Evolutionary conservation across 129 eudicot species (phyloP).

Genomic region (Solidago caesia): DNA sequence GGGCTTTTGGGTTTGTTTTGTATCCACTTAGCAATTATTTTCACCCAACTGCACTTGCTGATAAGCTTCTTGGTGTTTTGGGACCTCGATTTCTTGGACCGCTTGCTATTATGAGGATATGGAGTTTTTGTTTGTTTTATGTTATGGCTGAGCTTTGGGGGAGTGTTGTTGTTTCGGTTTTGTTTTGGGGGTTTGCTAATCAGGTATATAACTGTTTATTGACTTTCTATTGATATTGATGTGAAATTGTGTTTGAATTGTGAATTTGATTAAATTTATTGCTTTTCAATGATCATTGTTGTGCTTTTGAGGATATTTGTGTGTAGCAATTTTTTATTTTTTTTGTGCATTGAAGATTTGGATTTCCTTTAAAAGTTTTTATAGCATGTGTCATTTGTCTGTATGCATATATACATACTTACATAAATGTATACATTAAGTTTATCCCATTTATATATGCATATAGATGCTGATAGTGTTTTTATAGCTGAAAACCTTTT

Average conservation of each 20-base stretch:
- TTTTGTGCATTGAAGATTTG: background rate
- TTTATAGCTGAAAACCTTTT: background rate
- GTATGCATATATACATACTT: background rate
- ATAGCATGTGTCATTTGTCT: conserved; percentile 11
- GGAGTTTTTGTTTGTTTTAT: conserved; percentile 98
- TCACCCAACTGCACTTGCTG: conserved; percentile 95
- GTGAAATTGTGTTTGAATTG: background rate
- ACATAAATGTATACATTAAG: no score
- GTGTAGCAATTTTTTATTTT: conserved; percentile 17
- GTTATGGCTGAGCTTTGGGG: conserved; percentile 99
- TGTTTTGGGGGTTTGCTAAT: conserved; percentile 99
- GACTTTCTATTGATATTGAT: conserved; percentile 5
- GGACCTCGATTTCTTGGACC: conserved; percentile 97
- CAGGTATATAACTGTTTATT: conserved; percentile 53
- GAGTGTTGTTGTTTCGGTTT: conserved; percentile 94
- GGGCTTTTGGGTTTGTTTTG: conserved; percentile 96
- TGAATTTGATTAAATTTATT: conserved; percentile 13
- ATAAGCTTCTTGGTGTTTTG: conserved; percentile 63
- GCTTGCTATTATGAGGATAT: conserved; percentile 90
- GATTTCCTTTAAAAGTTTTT: background rate
- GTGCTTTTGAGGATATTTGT: conserved; percentile 1
- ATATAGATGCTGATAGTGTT: no score
- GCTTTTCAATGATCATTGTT: background rate
- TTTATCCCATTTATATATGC: no score
- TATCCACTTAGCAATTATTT: conserved; percentile 79